Evolutionary conservation across 2,329 filamentous ascomycete genomes (phyloP), one percentile per base, ranked within the genome.

Genomic region (Exophiala xenobiotica): DNA sequence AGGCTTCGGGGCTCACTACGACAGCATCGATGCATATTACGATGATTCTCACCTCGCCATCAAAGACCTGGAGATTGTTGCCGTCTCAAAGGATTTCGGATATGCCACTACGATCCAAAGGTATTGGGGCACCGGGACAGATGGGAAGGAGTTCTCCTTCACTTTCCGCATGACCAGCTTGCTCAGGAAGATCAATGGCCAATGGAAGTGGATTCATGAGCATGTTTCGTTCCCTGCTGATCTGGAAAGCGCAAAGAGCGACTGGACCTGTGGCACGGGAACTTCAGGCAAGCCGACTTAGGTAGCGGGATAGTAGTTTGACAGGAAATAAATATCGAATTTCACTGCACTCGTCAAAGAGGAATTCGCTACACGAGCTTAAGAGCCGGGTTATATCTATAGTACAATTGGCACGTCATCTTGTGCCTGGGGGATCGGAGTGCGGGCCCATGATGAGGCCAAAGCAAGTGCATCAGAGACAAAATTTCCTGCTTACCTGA

Each of bases 141-240:
- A 42, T 27, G 39, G 39, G 9, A 42, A 42, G 18, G 14, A 19
- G 14, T 42, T 42, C n/a, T 33, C 26, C n/a, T 35, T 46, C 26
- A 46, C 43, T 7, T 46, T 35, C 27, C 24, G 43, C 6, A 33
- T 46, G 26, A 46, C 43, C 6, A 35, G 27, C 35, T 16, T 46
- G 43, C 19, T 46, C 5, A 35, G 2, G 14, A 46, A 46, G 22
- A 33, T 46, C 12, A 27, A 46, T 22, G 43, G 43, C 12, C 11
- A 22, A 6, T 46, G 43, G 43, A 46, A 46, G 14, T 46, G 26
- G 26, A 46, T 46, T 22, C 43, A 46, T 22, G 43, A 46, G 16
- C 43, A 46, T 16, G 43, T 46, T 14, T 46, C 43, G 14, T 46
- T 38, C n/a, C 33, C 33, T 8, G 33, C 18, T 8, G 33, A 38